phyloP scores from a whole-genome alignment of 2,329 filamentous ascomycete genomes.

The Alternaria sp. region DNA sequence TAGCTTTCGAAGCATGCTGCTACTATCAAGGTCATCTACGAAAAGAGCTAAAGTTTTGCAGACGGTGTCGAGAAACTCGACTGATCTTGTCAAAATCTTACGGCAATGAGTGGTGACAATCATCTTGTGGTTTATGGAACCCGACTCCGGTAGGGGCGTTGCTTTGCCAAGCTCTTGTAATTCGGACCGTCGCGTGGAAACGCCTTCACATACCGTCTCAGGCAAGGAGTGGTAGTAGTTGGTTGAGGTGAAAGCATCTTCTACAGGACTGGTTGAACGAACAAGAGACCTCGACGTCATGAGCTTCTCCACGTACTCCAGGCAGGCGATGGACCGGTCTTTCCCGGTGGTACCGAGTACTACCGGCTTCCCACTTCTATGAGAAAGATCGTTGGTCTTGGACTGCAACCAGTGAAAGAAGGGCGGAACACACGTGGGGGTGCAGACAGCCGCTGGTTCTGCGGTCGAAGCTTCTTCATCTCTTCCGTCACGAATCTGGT shows the following conservation, averaged over 20 bases:
- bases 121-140: constrained; percentile 20
- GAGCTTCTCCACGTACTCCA: constrained; percentile 34
- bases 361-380: not conserved
- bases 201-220: constrained; percentile 17
- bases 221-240: constrained; percentile 32
- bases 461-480: not conserved
- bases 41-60: constrained; percentile 29
- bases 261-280: constrained; percentile 15
- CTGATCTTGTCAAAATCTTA: constrained; percentile 12
- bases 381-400: not conserved
- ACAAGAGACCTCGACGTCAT: constrained; percentile 25
- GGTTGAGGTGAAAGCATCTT: constrained; percentile 32
- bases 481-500: not conserved
- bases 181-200: not conserved
- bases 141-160: not conserved
- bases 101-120: constrained; percentile 20
- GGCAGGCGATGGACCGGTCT: constrained; percentile 12
- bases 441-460: too few relatives aligned
- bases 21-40: constrained; percentile 26
- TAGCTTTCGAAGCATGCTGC: constrained; percentile 29
- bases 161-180: not conserved
- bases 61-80: constrained; percentile 19
- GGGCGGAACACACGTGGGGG: constrained; percentile 18
- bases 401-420: constrained; percentile 39
- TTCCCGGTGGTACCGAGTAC: not conserved